phyloP scores from a whole-genome alignment of 176 grass and related monocot genomes.

The Puccinellia tenuiflora region DNA sequence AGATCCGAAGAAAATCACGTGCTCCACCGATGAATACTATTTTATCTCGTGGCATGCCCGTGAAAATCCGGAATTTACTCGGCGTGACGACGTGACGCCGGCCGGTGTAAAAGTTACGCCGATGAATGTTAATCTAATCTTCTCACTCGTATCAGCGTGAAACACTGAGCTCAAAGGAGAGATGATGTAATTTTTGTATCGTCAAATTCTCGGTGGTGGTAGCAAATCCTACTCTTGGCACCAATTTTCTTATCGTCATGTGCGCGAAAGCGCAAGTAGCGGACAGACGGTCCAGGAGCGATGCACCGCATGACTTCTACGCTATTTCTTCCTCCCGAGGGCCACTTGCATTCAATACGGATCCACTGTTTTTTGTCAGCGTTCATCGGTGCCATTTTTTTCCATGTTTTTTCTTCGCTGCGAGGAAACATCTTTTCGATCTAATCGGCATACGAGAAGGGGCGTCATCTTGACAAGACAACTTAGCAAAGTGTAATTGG shows the following conservation, averaged over 20 bases:
- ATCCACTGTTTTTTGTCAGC: neutral
- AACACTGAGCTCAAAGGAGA: neutral
- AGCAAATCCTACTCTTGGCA: neutral
- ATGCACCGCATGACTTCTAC: conserved; percentile 49
- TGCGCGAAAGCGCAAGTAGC: neutral
- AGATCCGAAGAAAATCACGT: conserved; percentile 20
- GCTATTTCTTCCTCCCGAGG: conserved; percentile 33
- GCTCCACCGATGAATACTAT: neutral
- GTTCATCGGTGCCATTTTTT: neutral
- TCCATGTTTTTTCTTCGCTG: neutral
- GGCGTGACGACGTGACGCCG: no score
- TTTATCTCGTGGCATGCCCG: neutral
- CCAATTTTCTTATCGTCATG: conserved; percentile 27
- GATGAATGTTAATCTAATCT: neutral
- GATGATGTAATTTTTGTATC: neutral
- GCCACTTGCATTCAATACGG: conserved; percentile 14
- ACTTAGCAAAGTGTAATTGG: no score
- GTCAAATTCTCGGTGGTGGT: neutral
- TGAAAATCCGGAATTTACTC: neutral
- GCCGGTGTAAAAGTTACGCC: neutral
- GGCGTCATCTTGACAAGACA: no score
- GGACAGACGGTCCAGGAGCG: conserved; percentile 26
- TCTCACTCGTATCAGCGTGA: neutral
- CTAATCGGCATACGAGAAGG: no score
- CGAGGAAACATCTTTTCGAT: neutral